Conservation (phyloP, 768 basidiomycete genomes). For the Coprinopsis marcescibilis region DNA sequence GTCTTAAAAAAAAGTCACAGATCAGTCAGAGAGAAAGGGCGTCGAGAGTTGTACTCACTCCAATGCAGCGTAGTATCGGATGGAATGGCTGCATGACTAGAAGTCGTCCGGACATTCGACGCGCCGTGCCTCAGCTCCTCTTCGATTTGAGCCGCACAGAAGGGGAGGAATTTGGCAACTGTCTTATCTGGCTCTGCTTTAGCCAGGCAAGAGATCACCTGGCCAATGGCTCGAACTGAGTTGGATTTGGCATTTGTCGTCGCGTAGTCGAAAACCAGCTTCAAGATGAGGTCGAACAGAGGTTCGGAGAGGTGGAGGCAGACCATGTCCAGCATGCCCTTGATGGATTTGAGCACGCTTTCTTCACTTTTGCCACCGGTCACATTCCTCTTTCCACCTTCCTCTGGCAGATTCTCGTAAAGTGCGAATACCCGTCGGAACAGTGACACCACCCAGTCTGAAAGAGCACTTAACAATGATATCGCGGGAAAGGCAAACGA, state of each 20-base stretch:
- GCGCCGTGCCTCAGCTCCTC: constrained; percentile 88
- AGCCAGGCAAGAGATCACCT: constrained; percentile 80
- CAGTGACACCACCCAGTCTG: constrained; percentile 78
- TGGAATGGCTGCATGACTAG: constrained; percentile 63
- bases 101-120: constrained; percentile 78
- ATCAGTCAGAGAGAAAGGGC: neutral
- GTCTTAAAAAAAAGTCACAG: constrained; percentile 37
- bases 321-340: constrained; percentile 74
- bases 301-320: constrained; percentile 74
- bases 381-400: constrained; percentile 80
- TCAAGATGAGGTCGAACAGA: constrained; percentile 81
- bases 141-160: constrained; percentile 70
- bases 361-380: constrained; percentile 86
- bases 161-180: constrained; percentile 73
- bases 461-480: neutral
- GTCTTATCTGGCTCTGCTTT: constrained; percentile 72
- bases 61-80: constrained; percentile 90
- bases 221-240: constrained; percentile 85
- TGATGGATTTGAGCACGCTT: constrained; percentile 68
- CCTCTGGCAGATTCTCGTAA: constrained; percentile 92
- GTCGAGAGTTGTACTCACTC: constrained; percentile 46
- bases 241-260: constrained; percentile 89
- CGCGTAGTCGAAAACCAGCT: constrained; percentile 79
- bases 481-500: neutral
- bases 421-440: constrained; percentile 75